Evolutionary conservation across 352 stramenopile genomes (phyloP).

Genomic region (Elongisporangium senticosum): DNA sequence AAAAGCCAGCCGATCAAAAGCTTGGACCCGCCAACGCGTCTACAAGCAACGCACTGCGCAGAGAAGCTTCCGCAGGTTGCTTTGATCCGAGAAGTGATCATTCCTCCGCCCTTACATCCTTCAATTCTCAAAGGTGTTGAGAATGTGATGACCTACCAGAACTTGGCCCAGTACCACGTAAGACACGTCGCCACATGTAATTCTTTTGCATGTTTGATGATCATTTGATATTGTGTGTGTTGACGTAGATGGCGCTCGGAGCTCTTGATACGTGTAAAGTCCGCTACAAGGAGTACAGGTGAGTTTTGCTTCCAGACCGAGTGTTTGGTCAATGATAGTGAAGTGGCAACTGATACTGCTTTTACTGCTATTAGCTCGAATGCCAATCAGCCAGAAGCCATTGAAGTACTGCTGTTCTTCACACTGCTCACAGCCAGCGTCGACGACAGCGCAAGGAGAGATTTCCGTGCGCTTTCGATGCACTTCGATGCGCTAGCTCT

Average conservation of each 20-base stretch:
- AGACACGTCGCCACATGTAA: neutral
- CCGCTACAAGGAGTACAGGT: slow-evolving; percentile 29
- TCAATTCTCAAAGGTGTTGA: slow-evolving; percentile 45
- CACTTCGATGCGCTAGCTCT: slow-evolving; percentile 49
- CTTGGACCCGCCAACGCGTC: neutral
- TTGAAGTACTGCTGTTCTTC: slow-evolving; percentile 51
- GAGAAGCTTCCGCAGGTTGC: slow-evolving; percentile 31
- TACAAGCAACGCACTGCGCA: neutral
- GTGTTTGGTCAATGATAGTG: slow-evolving; percentile 1
- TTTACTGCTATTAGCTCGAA: neutral
- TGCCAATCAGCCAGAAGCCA: slow-evolving; percentile 7
- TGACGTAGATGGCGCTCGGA: slow-evolving; percentile 48
- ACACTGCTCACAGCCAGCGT: slow-evolving; percentile 42
- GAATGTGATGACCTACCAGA: slow-evolving; percentile 58
- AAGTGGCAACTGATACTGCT: neutral
- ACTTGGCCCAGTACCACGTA: slow-evolving; percentile 56
- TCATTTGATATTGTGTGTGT: slow-evolving; percentile 1
- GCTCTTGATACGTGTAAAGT: slow-evolving; percentile 37
- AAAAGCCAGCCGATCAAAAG: slow-evolving; percentile 5
- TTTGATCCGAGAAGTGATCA: slow-evolving; percentile 54
- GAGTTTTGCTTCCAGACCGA: neutral
- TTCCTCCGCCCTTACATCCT: slow-evolving; percentile 31
- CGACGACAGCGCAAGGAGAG: slow-evolving; percentile 42
- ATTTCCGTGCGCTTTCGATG: slow-evolving; percentile 40
- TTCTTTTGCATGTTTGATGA: too few relatives aligned